These are phyloP conservation scores for Acrasis kona DNA, from an alignment of 78 protist genomes.

Conservation along the genomic window DNA sequence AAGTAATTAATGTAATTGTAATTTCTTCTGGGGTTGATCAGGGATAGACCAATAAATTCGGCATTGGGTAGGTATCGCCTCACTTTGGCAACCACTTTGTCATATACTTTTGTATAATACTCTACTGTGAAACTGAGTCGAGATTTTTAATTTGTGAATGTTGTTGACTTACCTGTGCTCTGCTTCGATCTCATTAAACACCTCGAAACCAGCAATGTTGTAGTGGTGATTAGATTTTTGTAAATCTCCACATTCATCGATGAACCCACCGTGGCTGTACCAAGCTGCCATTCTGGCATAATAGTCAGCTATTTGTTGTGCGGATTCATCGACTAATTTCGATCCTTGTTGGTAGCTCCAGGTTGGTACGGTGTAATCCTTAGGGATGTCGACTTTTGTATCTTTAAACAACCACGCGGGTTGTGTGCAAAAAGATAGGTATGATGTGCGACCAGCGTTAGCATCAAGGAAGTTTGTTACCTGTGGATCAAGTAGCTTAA, in stretches of 20 bases:
- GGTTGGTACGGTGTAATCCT: too few species aligned
- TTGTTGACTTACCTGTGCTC: too few species aligned
- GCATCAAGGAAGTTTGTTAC: background rate
- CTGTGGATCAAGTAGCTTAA: background rate
- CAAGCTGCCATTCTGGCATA: background rate
- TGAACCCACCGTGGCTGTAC: constrained; percentile 2
- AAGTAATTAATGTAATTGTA: background rate
- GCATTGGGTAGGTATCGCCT: background rate
- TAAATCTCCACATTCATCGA: background rate
- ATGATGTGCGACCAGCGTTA: background rate
- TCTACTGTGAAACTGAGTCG: background rate
- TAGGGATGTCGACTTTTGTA: background rate
- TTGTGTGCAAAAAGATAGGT: background rate
- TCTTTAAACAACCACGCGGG: background rate
- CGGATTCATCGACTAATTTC: background rate
- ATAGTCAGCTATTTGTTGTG: background rate
- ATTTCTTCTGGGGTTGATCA: background rate
- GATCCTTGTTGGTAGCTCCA: background rate
- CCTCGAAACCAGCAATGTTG: background rate
- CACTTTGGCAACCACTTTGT: background rate
- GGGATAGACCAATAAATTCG: background rate
- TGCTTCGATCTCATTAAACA: background rate
- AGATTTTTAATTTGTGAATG: too few species aligned
- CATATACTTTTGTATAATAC: background rate
- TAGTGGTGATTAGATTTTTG: background rate